Base-by-base conservation (phyloP, 345 rosid species). In the Hirschfeldia incana region DNA sequence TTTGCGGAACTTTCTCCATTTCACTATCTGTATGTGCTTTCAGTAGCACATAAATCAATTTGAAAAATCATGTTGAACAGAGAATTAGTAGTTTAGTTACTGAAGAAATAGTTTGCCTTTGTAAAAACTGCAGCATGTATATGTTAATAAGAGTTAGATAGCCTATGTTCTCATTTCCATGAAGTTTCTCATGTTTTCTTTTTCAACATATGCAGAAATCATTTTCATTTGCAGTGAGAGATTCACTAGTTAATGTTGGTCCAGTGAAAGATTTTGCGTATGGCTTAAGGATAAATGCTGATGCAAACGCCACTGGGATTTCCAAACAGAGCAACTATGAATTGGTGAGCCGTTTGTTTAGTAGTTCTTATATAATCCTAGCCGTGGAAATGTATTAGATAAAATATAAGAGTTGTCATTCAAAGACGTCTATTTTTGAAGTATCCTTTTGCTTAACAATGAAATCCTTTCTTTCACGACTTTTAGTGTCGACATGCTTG, bases 251-350 rank as follows among this genome's bases (percentile, higher is more conserved):
- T 68, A 95, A 95, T 83, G 85, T 93, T 81, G 99, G 99, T 73
- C 99, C 99, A 77, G 74, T 95, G 80, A 93, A 95, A 87, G 99
- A 95, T 86, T 95, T 95, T 73, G 83, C 99, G 37, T 90, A 90
- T 84, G 97, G 99, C 77, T 78, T 91, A 76, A 90, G 97, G 83
- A 87, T 84, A 28, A 93, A 91, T 78, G 96, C 97, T 65, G 99
- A 95, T 84, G 88, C 92, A 76, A 91, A 86, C 83, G 97, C 98
- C 73, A 87, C 88, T 70, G 99, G 99, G 83, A 84, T 90, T 81
- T 89, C 99, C 72, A 95, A 91, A 84, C 99, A 95, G 85, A 95
- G 98, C 84, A 95, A 95, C 84, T 90, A 93, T 83, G 98, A 95
- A 85, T 82, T 95, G 97, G 99, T 93, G 67, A 88, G 97, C 70